A percentile compares a stretch with the other conserved stretches of the same genome.
phyloP scores from a whole-genome alignment of 2,329 filamentous ascomycete species.

The Aspergillus tamarii region DNA sequence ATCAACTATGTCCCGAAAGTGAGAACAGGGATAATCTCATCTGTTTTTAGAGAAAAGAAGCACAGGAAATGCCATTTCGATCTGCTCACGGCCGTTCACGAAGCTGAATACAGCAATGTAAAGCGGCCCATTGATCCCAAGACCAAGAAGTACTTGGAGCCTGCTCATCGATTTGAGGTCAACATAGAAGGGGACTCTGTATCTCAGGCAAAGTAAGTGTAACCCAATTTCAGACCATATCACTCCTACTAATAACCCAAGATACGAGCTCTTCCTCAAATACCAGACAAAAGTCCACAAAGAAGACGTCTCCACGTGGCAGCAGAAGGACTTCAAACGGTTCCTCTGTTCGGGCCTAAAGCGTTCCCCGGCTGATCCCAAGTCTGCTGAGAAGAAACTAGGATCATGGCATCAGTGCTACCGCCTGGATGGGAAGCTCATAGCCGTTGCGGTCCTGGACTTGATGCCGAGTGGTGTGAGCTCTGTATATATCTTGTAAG shows the following conservation, averaged over 20 bases:
- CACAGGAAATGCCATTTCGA: conserved; percentile 49
- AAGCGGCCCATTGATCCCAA: conserved; percentile 48
- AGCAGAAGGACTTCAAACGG: conserved; percentile 48
- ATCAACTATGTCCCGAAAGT: background rate
- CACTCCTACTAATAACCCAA: conserved; percentile 20
- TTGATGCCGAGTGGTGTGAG: conserved; percentile 51
- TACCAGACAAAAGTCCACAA: conserved; percentile 52
- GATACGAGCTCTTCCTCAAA: conserved; percentile 50
- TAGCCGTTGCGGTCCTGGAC: conserved; percentile 54
- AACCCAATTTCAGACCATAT: background rate
- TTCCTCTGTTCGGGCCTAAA: conserved; percentile 53
- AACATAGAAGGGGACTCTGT: conserved; percentile 51
- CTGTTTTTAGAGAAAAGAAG: conserved; percentile 45
- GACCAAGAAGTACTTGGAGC: conserved; percentile 49
- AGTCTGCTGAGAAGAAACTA: conserved; percentile 45
- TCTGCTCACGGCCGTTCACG: conserved; percentile 45
- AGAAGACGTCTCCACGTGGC: conserved; percentile 49
- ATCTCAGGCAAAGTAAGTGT: conserved; percentile 49
- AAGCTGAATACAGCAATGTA: conserved; percentile 48
- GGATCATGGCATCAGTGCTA: conserved; percentile 57
- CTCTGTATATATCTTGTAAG: conserved; percentile 55
- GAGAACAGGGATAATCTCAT: too few species aligned
- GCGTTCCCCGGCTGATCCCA: conserved; percentile 38
- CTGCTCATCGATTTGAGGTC: conserved; percentile 54
- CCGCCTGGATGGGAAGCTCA: conserved; percentile 51